phyloP scores from a whole-genome alignment of 2,329 filamentous ascomycete genomes.

The Purpureocillium lavendulum region DNA sequence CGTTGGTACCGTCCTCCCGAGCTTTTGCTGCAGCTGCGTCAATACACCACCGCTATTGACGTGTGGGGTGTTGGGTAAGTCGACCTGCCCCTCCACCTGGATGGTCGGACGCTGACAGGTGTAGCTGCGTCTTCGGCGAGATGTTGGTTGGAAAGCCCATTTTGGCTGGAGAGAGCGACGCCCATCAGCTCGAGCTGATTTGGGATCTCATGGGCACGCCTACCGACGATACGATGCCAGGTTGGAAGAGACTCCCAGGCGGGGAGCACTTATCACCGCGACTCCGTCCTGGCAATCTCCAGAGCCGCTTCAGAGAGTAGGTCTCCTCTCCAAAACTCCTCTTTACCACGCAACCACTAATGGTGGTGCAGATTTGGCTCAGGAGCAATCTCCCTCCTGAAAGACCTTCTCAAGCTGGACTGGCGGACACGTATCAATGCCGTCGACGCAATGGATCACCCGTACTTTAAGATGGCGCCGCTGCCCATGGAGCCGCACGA shows the following conservation, averaged over 20 bases:
- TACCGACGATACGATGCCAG: conserved; percentile 85
- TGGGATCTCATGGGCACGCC: conserved; percentile 89
- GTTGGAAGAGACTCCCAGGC: conserved; percentile 76
- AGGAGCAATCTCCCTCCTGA: conserved; percentile 69
- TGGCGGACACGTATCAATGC: conserved; percentile 88
- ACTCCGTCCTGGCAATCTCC: conserved; percentile 54
- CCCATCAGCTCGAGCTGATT: conserved; percentile 85
- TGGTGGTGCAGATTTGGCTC: conserved; percentile 46
- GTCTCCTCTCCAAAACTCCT: conserved; percentile 7
- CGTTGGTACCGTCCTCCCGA: conserved; percentile 96
- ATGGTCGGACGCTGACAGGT: conserved; percentile 11
- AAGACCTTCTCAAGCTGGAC: conserved; percentile 77
- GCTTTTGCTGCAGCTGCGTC: conserved; percentile 75
- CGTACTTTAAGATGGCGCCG: conserved; percentile 78
- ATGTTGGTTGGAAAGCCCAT: conserved; percentile 96
- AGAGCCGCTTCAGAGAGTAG: conserved; percentile 66
- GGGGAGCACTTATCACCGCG: conserved; percentile 65
- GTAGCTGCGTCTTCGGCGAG: conserved; percentile 94
- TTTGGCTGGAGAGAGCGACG: conserved; percentile 78
- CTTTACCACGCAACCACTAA: neutral
- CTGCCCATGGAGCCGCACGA: conserved; percentile 75
- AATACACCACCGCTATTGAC: conserved; percentile 96
- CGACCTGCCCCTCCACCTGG: neutral
- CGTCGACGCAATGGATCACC: conserved; percentile 84
- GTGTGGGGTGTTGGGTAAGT: conserved; percentile 93